Evolutionary conservation across 2,329 filamentous ascomycete species (phyloP).

Genomic region (Plenodomus lindquistii): DNA sequence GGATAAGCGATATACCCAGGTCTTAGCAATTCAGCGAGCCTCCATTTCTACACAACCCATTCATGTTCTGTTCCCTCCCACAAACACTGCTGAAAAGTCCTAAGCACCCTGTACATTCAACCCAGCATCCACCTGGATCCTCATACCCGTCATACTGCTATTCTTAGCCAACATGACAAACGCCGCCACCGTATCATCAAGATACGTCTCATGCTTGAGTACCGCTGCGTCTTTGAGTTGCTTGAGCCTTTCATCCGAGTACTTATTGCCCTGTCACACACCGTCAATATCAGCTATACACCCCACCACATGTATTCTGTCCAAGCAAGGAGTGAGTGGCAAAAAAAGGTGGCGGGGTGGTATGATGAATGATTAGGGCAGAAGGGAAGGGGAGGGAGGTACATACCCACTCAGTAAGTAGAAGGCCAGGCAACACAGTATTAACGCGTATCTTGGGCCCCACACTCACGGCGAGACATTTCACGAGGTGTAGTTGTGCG

Average conservation of each 20-base stretch:
- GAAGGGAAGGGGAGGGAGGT: too few relatives aligned
- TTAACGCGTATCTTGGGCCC: slow-evolving; percentile 67
- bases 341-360: background rate
- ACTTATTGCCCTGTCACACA: slow-evolving; percentile 55
- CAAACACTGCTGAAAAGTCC: too few relatives aligned
- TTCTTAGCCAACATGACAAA: slow-evolving; percentile 60
- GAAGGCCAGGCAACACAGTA: slow-evolving; percentile 65
- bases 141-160: slow-evolving; percentile 54
- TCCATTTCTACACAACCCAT: too few relatives aligned
- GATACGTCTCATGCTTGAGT: slow-evolving; percentile 61
- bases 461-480: slow-evolving; percentile 65
- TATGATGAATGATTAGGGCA: too few relatives aligned
- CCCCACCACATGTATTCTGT: too few relatives aligned
- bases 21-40: too few relatives aligned
- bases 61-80: too few relatives aligned
- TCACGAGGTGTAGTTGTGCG: slow-evolving; percentile 69
- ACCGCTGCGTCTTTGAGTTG: slow-evolving; percentile 58
- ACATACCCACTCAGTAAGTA: slow-evolving; percentile 59
- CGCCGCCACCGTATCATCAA: slow-evolving; percentile 60
- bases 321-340: too few relatives aligned
- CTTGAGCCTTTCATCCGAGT: slow-evolving; percentile 61
- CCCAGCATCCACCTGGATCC: slow-evolving; percentile 48
- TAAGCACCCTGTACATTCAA: slow-evolving; percentile 37
- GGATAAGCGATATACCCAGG: too few relatives aligned
- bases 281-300: background rate